phyloP scores from a whole-genome alignment of 1,139 yeast genomes.

The Meyerozyma carpophila region DNA sequence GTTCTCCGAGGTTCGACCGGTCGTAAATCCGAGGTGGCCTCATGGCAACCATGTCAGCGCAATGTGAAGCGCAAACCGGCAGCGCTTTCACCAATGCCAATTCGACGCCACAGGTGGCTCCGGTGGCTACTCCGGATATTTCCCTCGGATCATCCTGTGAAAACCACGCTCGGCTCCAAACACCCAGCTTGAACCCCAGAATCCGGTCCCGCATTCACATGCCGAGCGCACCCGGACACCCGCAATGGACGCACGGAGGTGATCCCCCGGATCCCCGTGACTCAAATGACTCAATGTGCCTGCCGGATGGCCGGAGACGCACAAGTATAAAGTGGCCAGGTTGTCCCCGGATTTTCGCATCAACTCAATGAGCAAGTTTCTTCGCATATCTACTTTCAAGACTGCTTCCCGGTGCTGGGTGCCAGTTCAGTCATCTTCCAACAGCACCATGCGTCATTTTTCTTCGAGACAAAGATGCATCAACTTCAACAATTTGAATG shows the following conservation, averaged over 20 bases:
- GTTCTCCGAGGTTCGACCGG: background rate
- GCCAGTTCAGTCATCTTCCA: constrained; percentile 18
- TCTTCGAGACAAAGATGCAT: constrained; percentile 37
- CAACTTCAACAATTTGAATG: constrained; percentile 31
- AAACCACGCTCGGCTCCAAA: background rate
- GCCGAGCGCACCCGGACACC: constrained; percentile 1
- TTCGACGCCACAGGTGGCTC: too few relatives aligned
- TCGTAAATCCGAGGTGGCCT: too few relatives aligned
- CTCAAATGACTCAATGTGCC: constrained; percentile 1
- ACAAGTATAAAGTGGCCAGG: background rate
- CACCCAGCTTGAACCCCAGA: background rate
- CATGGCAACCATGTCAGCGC: too few relatives aligned
- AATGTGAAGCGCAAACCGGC: too few relatives aligned
- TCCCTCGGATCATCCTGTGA: background rate
- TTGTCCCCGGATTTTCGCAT: background rate
- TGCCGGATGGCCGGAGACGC: constrained; percentile 1
- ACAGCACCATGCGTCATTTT: constrained; percentile 19
- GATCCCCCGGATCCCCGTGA: background rate
- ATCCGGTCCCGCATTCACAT: background rate
- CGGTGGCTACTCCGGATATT: too few relatives aligned
- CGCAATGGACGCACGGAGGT: background rate
- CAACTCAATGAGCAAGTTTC: constrained; percentile 16
- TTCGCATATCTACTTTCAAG: constrained; percentile 32
- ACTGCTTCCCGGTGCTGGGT: constrained; percentile 46
- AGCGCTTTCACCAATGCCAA: too few relatives aligned